Percentiles rank a stretch among this genome's conserved stretches.
Conservation (phyloP, 2,329 filamentous ascomycete species). For the Penicillium aurantiogriseum region DNA sequence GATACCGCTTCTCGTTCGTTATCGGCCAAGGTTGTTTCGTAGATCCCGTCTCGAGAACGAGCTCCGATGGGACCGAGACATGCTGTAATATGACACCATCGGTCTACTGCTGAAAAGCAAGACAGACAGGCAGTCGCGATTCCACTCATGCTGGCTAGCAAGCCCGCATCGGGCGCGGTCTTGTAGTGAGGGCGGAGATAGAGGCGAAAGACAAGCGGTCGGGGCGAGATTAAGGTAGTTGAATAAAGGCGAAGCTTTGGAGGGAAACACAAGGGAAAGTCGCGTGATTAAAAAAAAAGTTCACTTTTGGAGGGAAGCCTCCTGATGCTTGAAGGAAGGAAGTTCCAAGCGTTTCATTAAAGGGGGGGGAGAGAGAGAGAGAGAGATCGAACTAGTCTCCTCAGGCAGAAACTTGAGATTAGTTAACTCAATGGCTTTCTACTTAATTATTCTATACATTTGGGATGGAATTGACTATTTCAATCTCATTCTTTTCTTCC, state of each 20-base stretch:
- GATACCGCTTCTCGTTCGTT: slow-evolving; percentile 96
- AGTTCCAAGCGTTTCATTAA: slow-evolving; percentile 6
- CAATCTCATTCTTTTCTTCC: neutral
- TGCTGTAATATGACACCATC: slow-evolving; percentile 46
- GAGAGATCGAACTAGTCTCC: slow-evolving; percentile 1
- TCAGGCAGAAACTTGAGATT: slow-evolving; percentile 6
- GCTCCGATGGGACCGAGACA: slow-evolving; percentile 52
- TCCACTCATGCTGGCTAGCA: slow-evolving; percentile 37
- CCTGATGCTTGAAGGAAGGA: slow-evolving; percentile 4
- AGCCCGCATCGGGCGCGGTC: slow-evolving; percentile 30
- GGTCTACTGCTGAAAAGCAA: slow-evolving; percentile 43
- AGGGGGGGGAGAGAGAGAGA: slow-evolving; percentile 1
- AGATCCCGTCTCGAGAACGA: slow-evolving; percentile 75
- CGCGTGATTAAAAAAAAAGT: neutral
- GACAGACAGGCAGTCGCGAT: slow-evolving; percentile 43
- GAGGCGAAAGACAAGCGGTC: neutral
- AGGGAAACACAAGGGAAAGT: neutral
- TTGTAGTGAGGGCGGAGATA: neutral
- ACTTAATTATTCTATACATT: neutral
- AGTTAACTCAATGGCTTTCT: neutral
- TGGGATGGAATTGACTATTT: neutral
- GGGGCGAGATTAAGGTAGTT: neutral
- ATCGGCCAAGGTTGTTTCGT: slow-evolving; percentile 86
- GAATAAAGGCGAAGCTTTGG: slow-evolving; percentile 1
- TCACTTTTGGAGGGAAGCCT: slow-evolving; percentile 3